phyloP scores from a whole-genome alignment of 2,329 filamentous ascomycete species.

The Apiospora koreana region DNA sequence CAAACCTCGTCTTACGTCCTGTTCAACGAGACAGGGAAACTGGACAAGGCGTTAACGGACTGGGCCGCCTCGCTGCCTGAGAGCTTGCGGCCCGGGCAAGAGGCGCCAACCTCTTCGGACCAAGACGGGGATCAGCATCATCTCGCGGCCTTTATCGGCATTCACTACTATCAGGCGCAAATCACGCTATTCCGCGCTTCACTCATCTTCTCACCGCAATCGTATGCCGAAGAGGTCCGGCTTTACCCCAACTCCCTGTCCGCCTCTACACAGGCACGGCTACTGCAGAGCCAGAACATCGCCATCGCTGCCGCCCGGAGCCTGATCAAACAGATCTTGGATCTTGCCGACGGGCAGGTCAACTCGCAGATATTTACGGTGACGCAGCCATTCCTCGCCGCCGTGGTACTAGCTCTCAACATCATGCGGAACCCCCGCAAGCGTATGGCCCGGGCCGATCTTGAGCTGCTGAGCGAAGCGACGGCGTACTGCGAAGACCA shows the following conservation, averaged over 20 bases:
- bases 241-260: not conserved
- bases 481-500: slow-evolving; percentile 22
- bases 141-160: slow-evolving; percentile 7
- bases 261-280: not conserved
- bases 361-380: slow-evolving; percentile 15
- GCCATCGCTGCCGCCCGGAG: slow-evolving; percentile 16
- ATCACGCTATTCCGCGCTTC: slow-evolving; percentile 21
- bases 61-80: slow-evolving; percentile 20
- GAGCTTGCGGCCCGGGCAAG: slow-evolving; percentile 9
- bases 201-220: slow-evolving; percentile 20
- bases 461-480: slow-evolving; percentile 20
- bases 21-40: slow-evolving; percentile 11
- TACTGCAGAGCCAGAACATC: slow-evolving; percentile 13
- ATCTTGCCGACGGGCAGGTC: slow-evolving; percentile 18
- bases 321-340: slow-evolving; percentile 16
- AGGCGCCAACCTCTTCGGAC: not conserved
- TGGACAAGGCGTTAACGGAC: slow-evolving; percentile 20
- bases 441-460: slow-evolving; percentile 22
- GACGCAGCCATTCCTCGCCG: slow-evolving; percentile 21
- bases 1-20: slow-evolving; percentile 13
- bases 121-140: not conserved
- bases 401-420: slow-evolving; percentile 21
- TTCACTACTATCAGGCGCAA: slow-evolving; percentile 19
- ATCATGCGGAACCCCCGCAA: slow-evolving; percentile 20
- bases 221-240: slow-evolving; percentile 19